Base-by-base conservation (phyloP, 352 stramenopile species). In the Globisporangium nunn region DNA sequence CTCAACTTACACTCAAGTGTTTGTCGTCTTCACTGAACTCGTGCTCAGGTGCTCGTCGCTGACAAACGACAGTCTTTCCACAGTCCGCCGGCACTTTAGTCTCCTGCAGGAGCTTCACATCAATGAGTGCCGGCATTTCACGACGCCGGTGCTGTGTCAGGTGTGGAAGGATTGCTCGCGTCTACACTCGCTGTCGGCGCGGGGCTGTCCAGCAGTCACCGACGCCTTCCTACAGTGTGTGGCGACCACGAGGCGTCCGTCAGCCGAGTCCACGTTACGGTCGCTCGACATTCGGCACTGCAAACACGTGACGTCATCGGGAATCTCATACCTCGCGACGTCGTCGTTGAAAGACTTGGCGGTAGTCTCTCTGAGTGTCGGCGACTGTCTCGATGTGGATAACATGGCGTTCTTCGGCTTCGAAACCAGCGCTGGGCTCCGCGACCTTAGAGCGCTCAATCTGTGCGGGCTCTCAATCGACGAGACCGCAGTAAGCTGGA, bases 321-420 rank as follows among this genome's bases (percentile, higher is more conserved):
- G 81, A 0, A 63, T 91, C 23, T 73, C 76, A 1, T 69, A 79
- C n/a, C 35, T 91, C 4, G 75, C 81, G 28, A 72, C 56, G 2
- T 72, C 75, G 0, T 37, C 58, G 10, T 47, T 70, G n/a, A 73
- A 67, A 49, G 56, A 70, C 0, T 68, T 81, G 33, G 43, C 30
- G 2, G 14, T 85, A 11, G 50, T 59, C 12, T 63, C 61, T 29
- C 55, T 91, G 28, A 59, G 64, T 2, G 31, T 87, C 17, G 70
- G 72, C 2, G 67, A 91, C 35, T 91, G 81, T 52, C 59, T 84
- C 0, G 67, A 77, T 2, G 69, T 91, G 1, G 64, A 78, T 51
- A 78, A 81, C 43, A 89, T 87, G 76, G 78, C 78, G 12, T 91
- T 91, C 52, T 88, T 91, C 50, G 71, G 70, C 1, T 88, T 91